phyloP scores from a whole-genome alignment of 2,329 filamentous ascomycete genomes.

The Cercospora zeae-maydis region DNA sequence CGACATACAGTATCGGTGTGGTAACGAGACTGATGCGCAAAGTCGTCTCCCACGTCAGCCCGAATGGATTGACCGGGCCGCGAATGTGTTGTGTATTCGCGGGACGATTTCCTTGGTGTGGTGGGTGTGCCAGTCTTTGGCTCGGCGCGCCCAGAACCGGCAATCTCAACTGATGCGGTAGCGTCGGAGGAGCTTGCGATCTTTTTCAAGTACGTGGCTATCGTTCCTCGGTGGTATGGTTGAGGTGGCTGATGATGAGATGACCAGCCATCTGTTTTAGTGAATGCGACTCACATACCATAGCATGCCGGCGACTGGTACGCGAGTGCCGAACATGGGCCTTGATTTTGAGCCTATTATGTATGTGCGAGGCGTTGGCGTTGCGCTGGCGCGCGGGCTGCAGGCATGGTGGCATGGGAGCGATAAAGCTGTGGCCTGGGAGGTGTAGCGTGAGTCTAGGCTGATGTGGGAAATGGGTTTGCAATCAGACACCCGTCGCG shows the following conservation, averaged over 20 bases:
- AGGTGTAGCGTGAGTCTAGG: background rate
- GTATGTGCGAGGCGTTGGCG: background rate
- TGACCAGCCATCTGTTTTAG: slow-evolving; percentile 2
- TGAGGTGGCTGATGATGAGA: background rate
- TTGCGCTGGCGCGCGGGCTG: background rate
- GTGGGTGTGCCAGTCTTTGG: slow-evolving; percentile 11
- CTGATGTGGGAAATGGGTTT: background rate
- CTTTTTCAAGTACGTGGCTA: slow-evolving; percentile 17
- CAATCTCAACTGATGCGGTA: slow-evolving; percentile 10
- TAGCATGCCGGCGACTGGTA: slow-evolving; percentile 17
- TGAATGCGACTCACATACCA: slow-evolving; percentile 21
- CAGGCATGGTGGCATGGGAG: background rate
- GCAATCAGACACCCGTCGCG: background rate
- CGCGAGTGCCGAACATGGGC: slow-evolving; percentile 15
- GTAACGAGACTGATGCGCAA: slow-evolving; percentile 44
- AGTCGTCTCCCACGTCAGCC: slow-evolving; percentile 16
- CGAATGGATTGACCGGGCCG: slow-evolving; percentile 15
- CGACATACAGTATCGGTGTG: slow-evolving; percentile 47
- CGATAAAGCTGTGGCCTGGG: slow-evolving; percentile 1
- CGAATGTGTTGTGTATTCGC: slow-evolving; percentile 12
- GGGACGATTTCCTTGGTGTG: slow-evolving; percentile 14
- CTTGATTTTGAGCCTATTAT: slow-evolving; percentile 17
- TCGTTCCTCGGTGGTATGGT: background rate
- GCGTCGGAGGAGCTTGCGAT: slow-evolving; percentile 19
- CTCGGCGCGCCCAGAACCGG: slow-evolving; percentile 11